phyloP scores from a whole-genome alignment of 352 stramenopile species.

The Aphanomyces cochlioides region DNA sequence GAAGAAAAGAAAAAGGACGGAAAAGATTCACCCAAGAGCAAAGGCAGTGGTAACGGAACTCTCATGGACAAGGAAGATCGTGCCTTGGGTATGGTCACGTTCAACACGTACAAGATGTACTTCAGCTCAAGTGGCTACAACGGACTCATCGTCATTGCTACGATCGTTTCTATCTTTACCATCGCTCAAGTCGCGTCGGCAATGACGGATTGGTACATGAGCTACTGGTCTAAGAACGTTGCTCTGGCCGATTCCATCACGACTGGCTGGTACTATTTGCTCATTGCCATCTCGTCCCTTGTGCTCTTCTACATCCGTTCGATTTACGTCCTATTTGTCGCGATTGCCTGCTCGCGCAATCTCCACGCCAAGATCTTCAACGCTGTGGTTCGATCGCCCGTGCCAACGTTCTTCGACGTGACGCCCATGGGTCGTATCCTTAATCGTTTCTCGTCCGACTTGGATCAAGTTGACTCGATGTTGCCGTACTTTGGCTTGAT shows the following conservation, averaged over 20 bases:
- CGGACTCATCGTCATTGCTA: neutral
- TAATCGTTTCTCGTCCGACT: slow-evolving; percentile 73
- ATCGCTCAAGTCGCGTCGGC: neutral
- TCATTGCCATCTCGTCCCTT: neutral
- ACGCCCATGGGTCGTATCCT: slow-evolving; percentile 67
- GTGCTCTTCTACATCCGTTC: neutral
- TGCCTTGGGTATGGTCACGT: slow-evolving; percentile 5
- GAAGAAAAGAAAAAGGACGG: neutral
- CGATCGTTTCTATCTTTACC: slow-evolving; percentile 15
- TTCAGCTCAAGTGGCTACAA: slow-evolving; percentile 21
- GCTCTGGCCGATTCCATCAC: neutral
- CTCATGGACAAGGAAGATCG: slow-evolving; percentile 27
- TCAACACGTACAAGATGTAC: slow-evolving; percentile 28
- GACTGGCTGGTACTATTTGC: neutral
- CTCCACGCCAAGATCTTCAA: slow-evolving; percentile 20
- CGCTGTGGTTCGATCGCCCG: neutral
- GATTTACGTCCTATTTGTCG: slow-evolving; percentile 13
- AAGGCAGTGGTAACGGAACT: neutral
- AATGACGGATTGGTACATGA: slow-evolving; percentile 27
- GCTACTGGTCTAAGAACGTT: slow-evolving; percentile 17
- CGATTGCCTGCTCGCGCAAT: neutral
- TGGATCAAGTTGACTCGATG: slow-evolving; percentile 66
- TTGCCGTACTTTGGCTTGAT: slow-evolving; percentile 40
- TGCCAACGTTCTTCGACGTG: slow-evolving; percentile 46
- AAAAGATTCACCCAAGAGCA: slow-evolving; percentile 3